Conservation (phyloP, 768 basidiomycete genomes). For the Russula brevipes region DNA sequence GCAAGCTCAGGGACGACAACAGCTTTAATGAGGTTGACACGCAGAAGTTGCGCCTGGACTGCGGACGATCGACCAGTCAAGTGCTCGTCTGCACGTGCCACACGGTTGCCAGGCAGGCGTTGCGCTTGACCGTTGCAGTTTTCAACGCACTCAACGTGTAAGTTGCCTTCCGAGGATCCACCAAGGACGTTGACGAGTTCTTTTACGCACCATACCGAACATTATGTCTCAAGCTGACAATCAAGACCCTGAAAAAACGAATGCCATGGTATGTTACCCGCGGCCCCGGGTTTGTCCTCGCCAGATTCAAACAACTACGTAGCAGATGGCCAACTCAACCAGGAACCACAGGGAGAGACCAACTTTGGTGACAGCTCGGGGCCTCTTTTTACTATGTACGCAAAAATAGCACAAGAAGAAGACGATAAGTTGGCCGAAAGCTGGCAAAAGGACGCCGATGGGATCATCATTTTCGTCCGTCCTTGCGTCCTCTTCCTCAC, state of each 20-base stretch:
- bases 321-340: not conserved
- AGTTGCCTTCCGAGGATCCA: too few relatives aligned
- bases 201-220: too few relatives aligned
- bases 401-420: not conserved
- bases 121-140: too few relatives aligned
- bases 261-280: not conserved
- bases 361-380: not conserved
- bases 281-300: not conserved
- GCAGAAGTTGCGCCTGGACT: too few relatives aligned
- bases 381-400: not conserved
- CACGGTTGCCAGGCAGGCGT: too few relatives aligned
- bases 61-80: too few relatives aligned
- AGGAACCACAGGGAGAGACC: not conserved
- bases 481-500: not conserved
- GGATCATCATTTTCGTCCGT: not conserved
- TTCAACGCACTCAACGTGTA: too few relatives aligned
- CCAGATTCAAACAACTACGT: not conserved
- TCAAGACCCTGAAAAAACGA: not conserved
- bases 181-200: too few relatives aligned
- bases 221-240: not conserved
- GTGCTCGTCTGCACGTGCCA: too few relatives aligned
- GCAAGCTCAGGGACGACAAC: too few relatives aligned
- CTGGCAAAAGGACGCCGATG: not conserved
- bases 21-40: too few relatives aligned
- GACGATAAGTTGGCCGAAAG: not conserved